Percentiles rank a stretch among this genome's conserved stretches.
These are phyloP conservation scores for Fusarium sambucinum DNA, from an alignment of 2,329 filamentous ascomycete species.

Conservation along the genomic window DNA sequence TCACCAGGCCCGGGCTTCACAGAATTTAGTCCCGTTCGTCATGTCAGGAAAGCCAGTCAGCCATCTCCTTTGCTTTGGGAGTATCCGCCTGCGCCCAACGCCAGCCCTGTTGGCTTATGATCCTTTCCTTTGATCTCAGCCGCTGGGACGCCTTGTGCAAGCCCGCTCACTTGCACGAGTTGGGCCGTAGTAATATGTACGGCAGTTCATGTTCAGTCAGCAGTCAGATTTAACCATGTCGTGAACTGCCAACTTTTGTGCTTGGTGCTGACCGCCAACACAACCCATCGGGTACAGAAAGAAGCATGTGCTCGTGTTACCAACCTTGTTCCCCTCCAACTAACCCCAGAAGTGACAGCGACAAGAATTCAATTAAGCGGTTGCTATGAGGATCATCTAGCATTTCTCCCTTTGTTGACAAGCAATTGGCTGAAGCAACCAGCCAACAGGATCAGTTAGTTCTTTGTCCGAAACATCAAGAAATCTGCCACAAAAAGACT, in stretches of 20 bases:
- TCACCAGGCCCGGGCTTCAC: constrained; percentile 31
- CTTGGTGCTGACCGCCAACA: constrained; percentile 40
- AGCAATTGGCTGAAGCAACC: constrained; percentile 25
- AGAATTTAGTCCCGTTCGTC: constrained; percentile 13
- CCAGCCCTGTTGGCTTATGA: constrained; percentile 43
- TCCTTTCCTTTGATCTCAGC: constrained; percentile 43
- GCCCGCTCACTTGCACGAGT: constrained; percentile 38
- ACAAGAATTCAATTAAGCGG: constrained; percentile 33
- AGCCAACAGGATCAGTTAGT: constrained; percentile 28
- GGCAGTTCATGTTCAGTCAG: constrained; percentile 19
- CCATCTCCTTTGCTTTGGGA: constrained; percentile 22
- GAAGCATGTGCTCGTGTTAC: constrained; percentile 24
- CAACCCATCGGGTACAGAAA: constrained; percentile 1
- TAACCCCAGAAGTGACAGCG: constrained; percentile 1
- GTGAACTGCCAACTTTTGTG: constrained; percentile 15
- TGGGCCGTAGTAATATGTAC: constrained; percentile 18
- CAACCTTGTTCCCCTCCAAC: not conserved
- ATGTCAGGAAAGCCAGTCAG: constrained; percentile 25
- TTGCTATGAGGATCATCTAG: constrained; percentile 23
- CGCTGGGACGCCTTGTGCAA: constrained; percentile 41
- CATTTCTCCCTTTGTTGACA: constrained; percentile 28
- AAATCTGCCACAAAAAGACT: constrained; percentile 33
- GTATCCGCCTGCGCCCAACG: constrained; percentile 42
- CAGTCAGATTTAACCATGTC: constrained; percentile 45
- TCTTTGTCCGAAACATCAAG: constrained; percentile 42